phyloP scores from a whole-genome alignment of 2,329 filamentous ascomycete genomes.

The Curvularia spicifera region DNA sequence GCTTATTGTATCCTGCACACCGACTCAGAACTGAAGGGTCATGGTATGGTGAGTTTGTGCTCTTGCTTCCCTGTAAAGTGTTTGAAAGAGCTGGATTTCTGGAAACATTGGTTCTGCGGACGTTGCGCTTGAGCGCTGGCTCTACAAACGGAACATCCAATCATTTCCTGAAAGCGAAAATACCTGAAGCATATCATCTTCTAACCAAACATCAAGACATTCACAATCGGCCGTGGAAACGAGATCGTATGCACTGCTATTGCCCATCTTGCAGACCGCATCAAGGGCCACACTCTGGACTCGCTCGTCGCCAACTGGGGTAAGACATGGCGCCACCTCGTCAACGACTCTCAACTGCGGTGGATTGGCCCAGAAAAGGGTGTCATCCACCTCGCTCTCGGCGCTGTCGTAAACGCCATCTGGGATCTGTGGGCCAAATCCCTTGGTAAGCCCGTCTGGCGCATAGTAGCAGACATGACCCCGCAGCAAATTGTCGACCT shows the following conservation, averaged over 20 bases:
- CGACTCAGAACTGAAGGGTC: slow-evolving; percentile 72
- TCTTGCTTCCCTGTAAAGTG: neutral
- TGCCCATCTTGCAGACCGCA: slow-evolving; percentile 74
- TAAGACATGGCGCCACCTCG: slow-evolving; percentile 88
- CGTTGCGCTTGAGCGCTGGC: neutral
- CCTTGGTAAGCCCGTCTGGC: slow-evolving; percentile 86
- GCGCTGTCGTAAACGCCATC: slow-evolving; percentile 86
- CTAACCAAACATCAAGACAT: slow-evolving; percentile 56
- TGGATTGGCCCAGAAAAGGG: slow-evolving; percentile 97
- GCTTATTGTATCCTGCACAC: slow-evolving; percentile 94
- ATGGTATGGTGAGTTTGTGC: slow-evolving; percentile 75
- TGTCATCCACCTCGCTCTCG: slow-evolving; percentile 89
- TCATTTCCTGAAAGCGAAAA: neutral
- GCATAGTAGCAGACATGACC: slow-evolving; percentile 86
- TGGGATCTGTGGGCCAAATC: slow-evolving; percentile 97
- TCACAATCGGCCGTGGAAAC: slow-evolving; percentile 88
- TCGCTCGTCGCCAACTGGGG: slow-evolving; percentile 83
- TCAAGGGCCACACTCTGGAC: slow-evolving; percentile 76
- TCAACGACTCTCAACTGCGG: slow-evolving; percentile 85
- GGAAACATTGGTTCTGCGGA: neutral
- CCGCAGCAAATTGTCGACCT: slow-evolving; percentile 85
- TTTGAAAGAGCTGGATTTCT: neutral
- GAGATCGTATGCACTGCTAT: slow-evolving; percentile 91
- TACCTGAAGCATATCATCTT: neutral
- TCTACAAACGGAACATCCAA: neutral